Evolutionary conservation across 805 yeast species (phyloP).

Genomic region (Candida dendrica): DNA sequence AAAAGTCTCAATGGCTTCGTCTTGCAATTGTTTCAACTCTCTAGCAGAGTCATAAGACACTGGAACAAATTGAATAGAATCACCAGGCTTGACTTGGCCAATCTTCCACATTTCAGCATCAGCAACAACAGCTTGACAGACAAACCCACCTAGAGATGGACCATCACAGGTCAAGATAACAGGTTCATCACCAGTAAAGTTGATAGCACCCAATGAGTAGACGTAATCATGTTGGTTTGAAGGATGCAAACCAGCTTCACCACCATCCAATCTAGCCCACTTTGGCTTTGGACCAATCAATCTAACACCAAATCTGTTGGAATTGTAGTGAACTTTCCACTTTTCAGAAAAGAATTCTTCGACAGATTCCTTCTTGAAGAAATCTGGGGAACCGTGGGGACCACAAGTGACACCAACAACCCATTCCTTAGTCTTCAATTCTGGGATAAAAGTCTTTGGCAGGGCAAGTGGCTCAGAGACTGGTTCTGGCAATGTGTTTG

Average conservation of each 20-base stretch:
- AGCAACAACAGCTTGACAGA: conserved; percentile 91
- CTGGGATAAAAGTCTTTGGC: conserved; percentile 38
- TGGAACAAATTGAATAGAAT: conserved; percentile 72
- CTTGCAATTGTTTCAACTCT: conserved; percentile 53
- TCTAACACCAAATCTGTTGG: conserved; percentile 94
- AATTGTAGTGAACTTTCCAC: conserved; percentile 96
- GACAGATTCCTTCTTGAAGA: conserved; percentile 71
- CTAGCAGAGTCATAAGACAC: conserved; percentile 64
- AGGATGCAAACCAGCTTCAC: conserved; percentile 97
- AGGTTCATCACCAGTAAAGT: conserved; percentile 98
- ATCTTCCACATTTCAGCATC: conserved; percentile 98
- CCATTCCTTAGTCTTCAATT: conserved; percentile 44
- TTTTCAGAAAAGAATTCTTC: conserved; percentile 64
- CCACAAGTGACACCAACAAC: conserved; percentile 90
- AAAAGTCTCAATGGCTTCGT: conserved; percentile 38
- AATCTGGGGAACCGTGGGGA: conserved; percentile 97
- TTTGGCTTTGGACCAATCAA: conserved; percentile 91
- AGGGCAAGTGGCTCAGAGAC: conserved; percentile 52
- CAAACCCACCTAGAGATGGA: conserved; percentile 96
- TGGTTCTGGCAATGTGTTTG: conserved; percentile 70
- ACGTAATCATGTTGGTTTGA: conserved; percentile 98
- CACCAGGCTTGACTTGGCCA: conserved; percentile 97
- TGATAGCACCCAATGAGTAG: conserved; percentile 92
- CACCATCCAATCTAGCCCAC: conserved; percentile 97
- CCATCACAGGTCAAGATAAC: conserved; percentile 96